Base-by-base conservation (phyloP, 1,284 basidiomycete genomes). In the Ganoderma leucocontextum region DNA sequence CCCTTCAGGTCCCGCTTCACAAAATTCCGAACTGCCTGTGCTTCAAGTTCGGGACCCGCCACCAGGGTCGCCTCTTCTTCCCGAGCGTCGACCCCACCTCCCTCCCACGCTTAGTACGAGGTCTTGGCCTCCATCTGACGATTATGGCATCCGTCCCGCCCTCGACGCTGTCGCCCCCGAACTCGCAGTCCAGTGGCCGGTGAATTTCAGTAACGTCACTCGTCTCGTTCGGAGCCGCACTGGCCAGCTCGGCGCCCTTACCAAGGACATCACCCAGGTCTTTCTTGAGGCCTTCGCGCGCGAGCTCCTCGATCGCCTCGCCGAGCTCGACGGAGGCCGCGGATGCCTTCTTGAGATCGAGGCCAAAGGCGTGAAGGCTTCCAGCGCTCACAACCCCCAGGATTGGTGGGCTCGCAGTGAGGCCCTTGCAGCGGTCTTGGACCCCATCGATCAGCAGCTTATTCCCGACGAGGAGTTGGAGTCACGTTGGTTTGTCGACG, bases 321-420 rank as follows among this genome's bases (percentile, higher is more conserved):
- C 4, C 12, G 1, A 17, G 25, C 8, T 53, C 12, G 29, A 25
- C 3, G n/a, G 0, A 0, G 1, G 6, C 4, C 29, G 1, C 3
- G 10, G 52, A 33, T 5, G 52, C 52, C 13, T 53, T 53, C 29
- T 53, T 53, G 52, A 53, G 29, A 13, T 53, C 12, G 52, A 53
- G 29, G 52, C 52, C 6, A 53, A 53, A 53, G 52, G 52, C 6
- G 29, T 53, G 6, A 53, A 53, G 29, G 52, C 22, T 29, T 25
- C 49, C 8, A 12, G 12, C 12, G 13, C 17, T 33, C 52, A 53
- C 13, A 33, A 53, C 13, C 52, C 52, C 25, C 4, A 9, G 13
- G 49, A 52, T 33, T 4, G 6, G 13, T 1, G 8, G 6, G 25
- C 25, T 29, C 52, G 52, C 13, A 10, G 2, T 2, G 52, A 29